Conservation (phyloP, 2,329 filamentous ascomycete genomes). For the Nigrograna mackinnonii region DNA sequence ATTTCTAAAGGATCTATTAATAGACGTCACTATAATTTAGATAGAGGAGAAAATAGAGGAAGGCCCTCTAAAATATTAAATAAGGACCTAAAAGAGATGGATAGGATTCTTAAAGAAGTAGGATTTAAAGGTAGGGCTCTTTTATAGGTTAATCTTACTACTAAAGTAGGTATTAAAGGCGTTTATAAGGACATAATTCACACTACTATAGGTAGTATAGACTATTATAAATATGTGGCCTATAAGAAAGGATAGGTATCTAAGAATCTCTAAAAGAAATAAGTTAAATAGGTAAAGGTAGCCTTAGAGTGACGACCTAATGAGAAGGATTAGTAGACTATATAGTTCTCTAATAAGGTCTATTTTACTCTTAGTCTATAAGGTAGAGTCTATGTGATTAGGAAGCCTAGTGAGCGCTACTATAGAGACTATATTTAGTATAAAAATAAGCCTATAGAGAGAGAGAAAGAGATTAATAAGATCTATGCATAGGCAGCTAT, state of each 20-base stretch:
- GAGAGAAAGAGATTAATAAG: not conserved
- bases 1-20: too few relatives aligned
- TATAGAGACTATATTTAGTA: not conserved
- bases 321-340: not conserved
- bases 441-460: not conserved
- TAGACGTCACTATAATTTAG: too few relatives aligned
- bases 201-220: not conserved
- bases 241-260: not conserved
- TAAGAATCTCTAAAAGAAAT: not conserved
- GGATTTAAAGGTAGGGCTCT: too few relatives aligned
- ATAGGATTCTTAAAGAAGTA: too few relatives aligned
- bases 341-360: not conserved
- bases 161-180: too few relatives aligned
- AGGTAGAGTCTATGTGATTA: not conserved
- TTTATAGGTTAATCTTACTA: too few relatives aligned
- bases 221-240: not conserved
- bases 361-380: not conserved
- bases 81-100: too few relatives aligned
- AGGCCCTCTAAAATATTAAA: too few relatives aligned
- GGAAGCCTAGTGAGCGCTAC: not conserved
- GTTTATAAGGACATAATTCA: not conserved
- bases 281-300: not conserved
- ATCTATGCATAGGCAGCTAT: constrained; percentile 7
- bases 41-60: too few relatives aligned
- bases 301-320: not conserved